phyloP scores from a whole-genome alignment of 2,329 filamentous ascomycete species.

The Ophiostoma sp. region DNA sequence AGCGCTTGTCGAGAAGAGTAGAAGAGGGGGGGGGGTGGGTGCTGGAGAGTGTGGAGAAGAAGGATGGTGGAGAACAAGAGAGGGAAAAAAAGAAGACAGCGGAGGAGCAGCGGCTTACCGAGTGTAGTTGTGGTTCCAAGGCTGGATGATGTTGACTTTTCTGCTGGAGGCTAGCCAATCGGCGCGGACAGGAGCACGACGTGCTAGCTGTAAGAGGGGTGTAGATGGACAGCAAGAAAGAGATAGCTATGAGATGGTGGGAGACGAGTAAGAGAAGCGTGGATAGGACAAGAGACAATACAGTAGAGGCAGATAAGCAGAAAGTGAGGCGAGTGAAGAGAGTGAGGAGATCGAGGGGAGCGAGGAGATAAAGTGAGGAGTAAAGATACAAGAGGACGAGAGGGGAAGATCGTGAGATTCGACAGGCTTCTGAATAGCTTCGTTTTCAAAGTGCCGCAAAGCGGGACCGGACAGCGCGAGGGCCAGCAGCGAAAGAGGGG shows the following conservation, averaged over 20 bases:
- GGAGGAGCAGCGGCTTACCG: background rate
- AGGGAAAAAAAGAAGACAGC: background rate
- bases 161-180: constrained; percentile 17
- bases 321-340: background rate
- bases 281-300: no score
- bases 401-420: background rate
- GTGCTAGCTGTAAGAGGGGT: constrained; percentile 7
- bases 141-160: constrained; percentile 12
- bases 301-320: no score
- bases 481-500: background rate
- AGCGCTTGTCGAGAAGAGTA: background rate
- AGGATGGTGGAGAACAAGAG: constrained; percentile 4
- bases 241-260: no score
- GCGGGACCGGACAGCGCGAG: background rate
- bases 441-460: background rate
- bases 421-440: background rate
- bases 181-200: constrained; percentile 18
- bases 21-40: background rate
- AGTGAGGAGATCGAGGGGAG: background rate
- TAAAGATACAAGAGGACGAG: background rate
- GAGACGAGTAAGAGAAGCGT: no score
- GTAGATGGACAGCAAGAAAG: background rate
- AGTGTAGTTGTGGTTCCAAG: background rate
- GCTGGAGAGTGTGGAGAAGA: constrained; percentile 20
- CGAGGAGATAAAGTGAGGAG: background rate